Evolutionary conservation across 768 basidiomycete species (phyloP).

Genomic region (Mrakia gelida): DNA sequence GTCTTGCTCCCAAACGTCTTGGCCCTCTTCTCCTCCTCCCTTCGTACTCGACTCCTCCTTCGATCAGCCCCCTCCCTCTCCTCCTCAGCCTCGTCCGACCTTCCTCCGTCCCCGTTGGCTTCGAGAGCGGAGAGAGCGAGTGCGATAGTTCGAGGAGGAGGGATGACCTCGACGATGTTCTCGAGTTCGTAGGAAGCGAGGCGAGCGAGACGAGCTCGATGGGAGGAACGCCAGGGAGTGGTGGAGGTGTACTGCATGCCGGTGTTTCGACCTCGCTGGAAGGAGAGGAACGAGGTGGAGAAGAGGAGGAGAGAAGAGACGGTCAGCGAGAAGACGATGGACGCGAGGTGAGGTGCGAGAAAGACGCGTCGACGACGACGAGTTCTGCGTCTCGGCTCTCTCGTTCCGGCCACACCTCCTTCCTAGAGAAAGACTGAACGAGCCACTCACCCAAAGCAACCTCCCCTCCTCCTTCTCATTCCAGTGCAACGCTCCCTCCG

Average conservation of each 20-base stretch:
- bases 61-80: not conserved
- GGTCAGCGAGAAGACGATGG: not conserved
- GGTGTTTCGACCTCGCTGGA: constrained; percentile 39
- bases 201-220: constrained; percentile 39
- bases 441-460: constrained; percentile 37
- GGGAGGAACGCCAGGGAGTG: constrained; percentile 39
- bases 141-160: constrained; percentile 12
- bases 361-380: not conserved
- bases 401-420: no score
- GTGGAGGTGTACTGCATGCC: constrained; percentile 32
- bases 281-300: not conserved
- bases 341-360: not conserved
- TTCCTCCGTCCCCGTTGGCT: not conserved
- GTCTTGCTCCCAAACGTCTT: not conserved
- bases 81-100: constrained; percentile 4
- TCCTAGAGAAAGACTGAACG: not conserved
- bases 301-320: not conserved
- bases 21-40: not conserved
- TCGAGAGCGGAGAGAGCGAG: not conserved
- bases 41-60: not conserved
- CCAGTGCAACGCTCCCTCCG: constrained; percentile 37
- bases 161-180: constrained; percentile 13
- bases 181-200: constrained; percentile 27
- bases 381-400: no score
- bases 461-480: constrained; percentile 35